Evolutionary conservation across 176 grass and related monocot species (phyloP), one percentile per base, ranked within the genome.

Genomic region (Cocos nucifera): DNA sequence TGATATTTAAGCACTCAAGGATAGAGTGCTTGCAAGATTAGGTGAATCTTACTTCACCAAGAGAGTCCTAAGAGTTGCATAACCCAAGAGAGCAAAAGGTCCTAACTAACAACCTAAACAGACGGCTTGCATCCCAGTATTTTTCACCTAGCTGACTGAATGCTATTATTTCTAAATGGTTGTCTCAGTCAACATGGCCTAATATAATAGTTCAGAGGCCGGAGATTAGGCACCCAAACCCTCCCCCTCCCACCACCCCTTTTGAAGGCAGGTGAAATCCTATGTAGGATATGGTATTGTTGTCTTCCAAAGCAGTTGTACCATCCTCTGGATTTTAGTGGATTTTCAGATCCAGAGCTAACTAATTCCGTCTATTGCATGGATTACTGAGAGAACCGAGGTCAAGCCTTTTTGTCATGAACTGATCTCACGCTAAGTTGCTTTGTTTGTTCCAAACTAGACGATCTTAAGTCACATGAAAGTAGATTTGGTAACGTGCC

Each of bases 281-380:
- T 14, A 44, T 14, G 2, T 44, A 44, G 35, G 12, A 12, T 12
- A 44, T 44, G 10, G 35, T 30, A 71, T 56, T 5, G 4, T 30
- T 30, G 28, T 70, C 50, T 75, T 53, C 19, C 44, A 59, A 15
- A 54, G 79, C 77, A 75, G 85, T 82, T 85, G 79, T 61, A 72
- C 73, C 48, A 81, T 53, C 63, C 71, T 65, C 57, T 57, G 26
- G 27, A n/a, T 26, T n/a, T 15, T 56, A 50, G 23, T 54, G 51
- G 14, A 4, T 54, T 54, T 24, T 6, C 35, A 2, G 20, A 22
- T 50, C n/a, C 23, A 55, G 54, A 88, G 90, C 91, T 84, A 44
- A 44, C 35, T 44, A 87, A 86, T 77, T 56, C 70, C 71, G 79
- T 86, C 84, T 73, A 26, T 78, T 80, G 69, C 75, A 21, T 62